Conservation (phyloP, 331 rosid genomes). For the Saraca asoca region DNA sequence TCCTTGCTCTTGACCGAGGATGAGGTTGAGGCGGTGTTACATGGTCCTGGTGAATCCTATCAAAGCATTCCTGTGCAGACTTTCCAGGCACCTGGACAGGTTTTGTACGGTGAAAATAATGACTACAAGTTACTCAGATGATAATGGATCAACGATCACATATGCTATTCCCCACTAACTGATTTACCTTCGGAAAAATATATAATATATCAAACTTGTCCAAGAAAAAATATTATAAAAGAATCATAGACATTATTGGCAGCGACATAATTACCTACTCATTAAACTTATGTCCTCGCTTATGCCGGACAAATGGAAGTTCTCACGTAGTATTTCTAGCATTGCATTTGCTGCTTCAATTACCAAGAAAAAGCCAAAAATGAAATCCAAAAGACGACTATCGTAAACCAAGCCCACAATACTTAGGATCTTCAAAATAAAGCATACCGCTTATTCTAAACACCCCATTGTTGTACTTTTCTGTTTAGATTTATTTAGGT, state of each 20-base stretch:
- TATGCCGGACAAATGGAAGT: neutral
- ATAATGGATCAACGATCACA: neutral
- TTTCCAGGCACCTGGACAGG: constrained; percentile 80
- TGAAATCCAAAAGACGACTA: neutral
- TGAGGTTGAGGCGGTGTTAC: constrained; percentile 65
- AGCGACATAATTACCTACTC: constrained; percentile 16
- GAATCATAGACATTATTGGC: neutral
- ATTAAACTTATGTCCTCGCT: neutral
- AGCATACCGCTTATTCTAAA: neutral
- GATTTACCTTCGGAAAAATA: too few relatives aligned
- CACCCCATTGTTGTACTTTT: neutral
- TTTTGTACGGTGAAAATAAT: constrained; percentile 22
- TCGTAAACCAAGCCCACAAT: neutral
- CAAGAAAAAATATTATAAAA: too few relatives aligned
- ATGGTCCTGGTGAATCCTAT: constrained; percentile 61
- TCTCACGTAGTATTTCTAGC: constrained; percentile 8
- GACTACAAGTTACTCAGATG: neutral
- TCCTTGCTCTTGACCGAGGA: constrained; percentile 64
- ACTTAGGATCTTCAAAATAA: neutral
- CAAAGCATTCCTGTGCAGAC: constrained; percentile 89
- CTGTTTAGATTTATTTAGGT: neutral
- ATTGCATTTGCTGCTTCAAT: neutral
- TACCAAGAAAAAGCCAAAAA: neutral
- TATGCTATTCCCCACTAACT: too few relatives aligned
- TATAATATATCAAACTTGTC: too few relatives aligned